phyloP scores from a whole-genome alignment of 2,329 filamentous ascomycete genomes.

The Neophaeococcomyces mojaviensis region DNA sequence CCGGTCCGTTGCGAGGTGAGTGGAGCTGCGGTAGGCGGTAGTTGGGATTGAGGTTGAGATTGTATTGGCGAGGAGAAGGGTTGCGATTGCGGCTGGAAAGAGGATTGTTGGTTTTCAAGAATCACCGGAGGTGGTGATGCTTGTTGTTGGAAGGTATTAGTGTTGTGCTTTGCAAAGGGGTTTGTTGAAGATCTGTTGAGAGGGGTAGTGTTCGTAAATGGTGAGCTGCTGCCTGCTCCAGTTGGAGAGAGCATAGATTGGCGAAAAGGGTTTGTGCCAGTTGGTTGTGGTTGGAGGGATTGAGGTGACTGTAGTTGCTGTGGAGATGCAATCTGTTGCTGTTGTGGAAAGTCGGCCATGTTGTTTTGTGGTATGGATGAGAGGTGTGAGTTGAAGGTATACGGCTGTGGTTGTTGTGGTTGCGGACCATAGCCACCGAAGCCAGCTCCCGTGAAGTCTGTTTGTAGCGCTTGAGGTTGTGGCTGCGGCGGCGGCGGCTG shows the following conservation, averaged over 20 bases:
- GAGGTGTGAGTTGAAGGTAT: conserved; percentile 33
- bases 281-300: conserved; percentile 40
- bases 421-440: conserved; percentile 75
- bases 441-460: conserved; percentile 63
- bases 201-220: conserved; percentile 36
- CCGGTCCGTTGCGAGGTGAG: conserved; percentile 56
- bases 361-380: conserved; percentile 45
- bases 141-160: conserved; percentile 19
- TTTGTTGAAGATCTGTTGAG: conserved; percentile 66
- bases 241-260: conserved; percentile 68
- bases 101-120: conserved; percentile 23
- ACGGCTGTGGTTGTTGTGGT: conserved; percentile 46
- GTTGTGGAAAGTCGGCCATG: conserved; percentile 39
- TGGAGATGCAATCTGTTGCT: conserved; percentile 26
- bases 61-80: conserved; percentile 27
- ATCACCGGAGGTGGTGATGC: conserved; percentile 30
- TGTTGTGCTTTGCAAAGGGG: conserved; percentile 66
- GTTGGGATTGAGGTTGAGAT: conserved; percentile 37
- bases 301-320: conserved; percentile 22
- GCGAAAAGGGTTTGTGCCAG: conserved; percentile 85
- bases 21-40: conserved; percentile 32
- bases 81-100: conserved; percentile 25
- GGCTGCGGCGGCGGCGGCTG: conserved; percentile 15
- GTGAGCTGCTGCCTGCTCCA: conserved; percentile 24
- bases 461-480: conserved; percentile 45